Percentiles rank a stretch among this genome's conserved stretches.
These are phyloP conservation scores for Mitragyna speciosa DNA, from an alignment of 257 asterid species.

Conservation along the genomic window DNA sequence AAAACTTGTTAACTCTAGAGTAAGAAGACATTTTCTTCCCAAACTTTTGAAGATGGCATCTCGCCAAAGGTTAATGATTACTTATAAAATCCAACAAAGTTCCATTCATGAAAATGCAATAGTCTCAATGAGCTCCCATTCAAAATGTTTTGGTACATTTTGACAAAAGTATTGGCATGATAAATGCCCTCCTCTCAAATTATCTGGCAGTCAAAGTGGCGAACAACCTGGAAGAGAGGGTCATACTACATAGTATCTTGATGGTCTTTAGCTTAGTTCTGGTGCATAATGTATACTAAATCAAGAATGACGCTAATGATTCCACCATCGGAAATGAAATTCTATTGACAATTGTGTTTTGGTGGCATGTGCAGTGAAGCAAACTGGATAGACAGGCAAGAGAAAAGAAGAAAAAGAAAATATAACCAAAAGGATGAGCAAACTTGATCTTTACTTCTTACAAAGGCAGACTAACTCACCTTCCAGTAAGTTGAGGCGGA, in stretches of 20 bases:
- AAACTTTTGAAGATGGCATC: background rate
- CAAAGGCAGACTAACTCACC: constrained; percentile 38
- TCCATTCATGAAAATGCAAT: background rate
- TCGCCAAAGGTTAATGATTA: background rate
- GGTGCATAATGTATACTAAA: background rate
- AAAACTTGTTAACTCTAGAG: background rate
- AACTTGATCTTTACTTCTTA: background rate
- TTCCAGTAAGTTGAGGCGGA: constrained; percentile 88
- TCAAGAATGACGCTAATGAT: background rate
- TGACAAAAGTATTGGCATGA: background rate
- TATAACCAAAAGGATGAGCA: background rate
- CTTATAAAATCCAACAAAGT: background rate
- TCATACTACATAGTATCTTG: background rate
- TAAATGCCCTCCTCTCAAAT: background rate
- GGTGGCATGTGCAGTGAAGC: background rate
- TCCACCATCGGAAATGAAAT: background rate
- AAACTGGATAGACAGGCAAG: background rate
- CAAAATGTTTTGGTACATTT: background rate
- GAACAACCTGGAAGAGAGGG: background rate
- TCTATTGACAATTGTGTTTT: background rate
- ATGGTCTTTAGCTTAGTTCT: background rate
- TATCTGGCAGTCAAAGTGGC: background rate
- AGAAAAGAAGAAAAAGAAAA: background rate
- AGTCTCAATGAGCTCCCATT: background rate
- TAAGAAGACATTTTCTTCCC: background rate